A percentile compares a stretch with the other conserved stretches of the same genome.
Evolutionary conservation across 179 eudicot species (phyloP).

Genomic region (Corrigiola litoralis): DNA sequence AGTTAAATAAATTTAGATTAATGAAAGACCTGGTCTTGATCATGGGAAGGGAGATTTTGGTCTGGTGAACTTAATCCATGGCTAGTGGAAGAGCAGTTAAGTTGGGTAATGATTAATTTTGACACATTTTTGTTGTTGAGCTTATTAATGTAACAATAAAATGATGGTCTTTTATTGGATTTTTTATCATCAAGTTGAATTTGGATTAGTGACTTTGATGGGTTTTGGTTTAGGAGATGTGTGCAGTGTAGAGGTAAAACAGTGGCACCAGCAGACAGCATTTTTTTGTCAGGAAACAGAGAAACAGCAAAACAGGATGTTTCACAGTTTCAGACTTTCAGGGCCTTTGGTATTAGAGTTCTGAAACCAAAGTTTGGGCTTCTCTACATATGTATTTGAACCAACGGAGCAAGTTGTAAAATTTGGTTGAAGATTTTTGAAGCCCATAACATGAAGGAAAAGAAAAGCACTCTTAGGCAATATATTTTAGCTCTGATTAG

Average conservation of each 20-base stretch:
- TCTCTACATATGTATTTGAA: no score
- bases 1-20: neutral
- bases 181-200: neutral
- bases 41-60: slow-evolving; percentile 16
- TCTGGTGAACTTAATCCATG: slow-evolving; percentile 24
- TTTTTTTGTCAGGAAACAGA: neutral
- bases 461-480: no score
- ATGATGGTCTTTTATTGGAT: neutral
- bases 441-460: no score
- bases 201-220: neutral
- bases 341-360: no score
- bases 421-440: no score
- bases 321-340: no score
- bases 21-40: slow-evolving; percentile 14
- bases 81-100: slow-evolving; percentile 27
- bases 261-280: slow-evolving; percentile 3
- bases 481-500: no score
- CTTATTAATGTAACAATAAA: neutral
- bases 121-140: slow-evolving; percentile 8
- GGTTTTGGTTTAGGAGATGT: neutral
- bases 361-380: no score
- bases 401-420: no score
- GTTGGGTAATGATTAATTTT: slow-evolving; percentile 6
- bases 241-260: neutral
- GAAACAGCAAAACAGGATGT: neutral